Base-by-base conservation (phyloP, 2,329 filamentous ascomycete genomes). In the Microsporum audouinii region DNA sequence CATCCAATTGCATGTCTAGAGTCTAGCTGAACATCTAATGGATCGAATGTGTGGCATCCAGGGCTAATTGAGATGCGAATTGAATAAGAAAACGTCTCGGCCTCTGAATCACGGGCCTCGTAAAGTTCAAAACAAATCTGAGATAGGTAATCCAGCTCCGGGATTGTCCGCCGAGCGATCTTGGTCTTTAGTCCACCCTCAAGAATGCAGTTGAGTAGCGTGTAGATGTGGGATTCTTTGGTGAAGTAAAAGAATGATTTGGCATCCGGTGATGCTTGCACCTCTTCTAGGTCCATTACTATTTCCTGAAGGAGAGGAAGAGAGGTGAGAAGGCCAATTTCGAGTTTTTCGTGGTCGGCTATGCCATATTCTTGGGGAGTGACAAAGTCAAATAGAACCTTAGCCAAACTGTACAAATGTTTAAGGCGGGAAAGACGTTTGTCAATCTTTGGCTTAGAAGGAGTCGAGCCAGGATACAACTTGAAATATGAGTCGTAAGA, bases 241-340 rank as follows among this genome's bases (percentile, higher is more conserved):
- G 94, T 99, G 75, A 99, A 99, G 77, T 99, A 99, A 76, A 97
- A 89, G 79, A 97, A 97, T 1, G 88, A 92, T 72, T 96, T 96
- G 51, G 91, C 91, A 66, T 95, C 89, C 59, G 92, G 87, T 0
- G 89, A 95, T 2, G 94, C 92, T 75, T 99, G 94, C 74, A 97
- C 90, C 75, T 97, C 91, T 76, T 99, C 95, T 1, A 99, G 81
- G 69, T 99, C 92, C 70, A 91, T 88, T 5, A 99, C 94, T 68
- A 99, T 96, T 75, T 99, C 94, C 73, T 95, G 95, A 53, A 99
- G 83, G 14, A 99, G 80, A 1, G 94, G 95, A 55, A 99, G 79
- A 10, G 91, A 96, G 0, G 94, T 99, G 66, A 99, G 78, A 1
- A 99, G 82, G 1, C 94, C 94, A 72, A 99, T 99, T 72, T 99